These are phyloP conservation scores for Linnemannia elongata DNA, from an alignment of 192 early-diverging fungal genomes.

Conservation along the genomic window DNA sequence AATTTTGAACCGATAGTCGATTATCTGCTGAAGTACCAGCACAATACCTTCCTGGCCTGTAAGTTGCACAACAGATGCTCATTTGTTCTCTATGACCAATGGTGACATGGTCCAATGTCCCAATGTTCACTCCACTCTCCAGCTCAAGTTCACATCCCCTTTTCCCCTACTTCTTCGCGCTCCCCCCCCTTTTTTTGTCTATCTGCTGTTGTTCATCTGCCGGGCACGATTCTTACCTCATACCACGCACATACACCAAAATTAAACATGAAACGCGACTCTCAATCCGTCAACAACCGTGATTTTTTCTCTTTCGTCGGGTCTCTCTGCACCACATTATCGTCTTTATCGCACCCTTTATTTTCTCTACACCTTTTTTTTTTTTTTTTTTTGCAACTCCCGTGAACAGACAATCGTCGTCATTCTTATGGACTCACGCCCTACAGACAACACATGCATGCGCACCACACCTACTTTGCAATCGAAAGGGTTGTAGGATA, in stretches of 20 bases:
- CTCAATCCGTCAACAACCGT: neutral
- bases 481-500: neutral
- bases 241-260: neutral
- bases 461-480: neutral
- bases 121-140: neutral
- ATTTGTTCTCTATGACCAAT: neutral
- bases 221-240: neutral
- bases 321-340: neutral
- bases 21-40: conserved; percentile 16
- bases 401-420: neutral
- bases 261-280: conserved; percentile 3
- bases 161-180: neutral
- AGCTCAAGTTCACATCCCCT: neutral
- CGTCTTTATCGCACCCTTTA: neutral
- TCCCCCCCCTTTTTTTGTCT: neutral
- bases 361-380: neutral
- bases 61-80: neutral
- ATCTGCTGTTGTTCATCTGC: neutral
- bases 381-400: neutral
- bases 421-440: neutral
- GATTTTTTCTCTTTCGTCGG: neutral
- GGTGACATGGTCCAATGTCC: too few species aligned
- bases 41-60: conserved; percentile 19
- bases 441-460: neutral
- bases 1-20: conserved; percentile 4